Evolutionary conservation across 495 filamentous ascomycete genomes (phyloP).

Genomic region (Pyronema domesticum): DNA sequence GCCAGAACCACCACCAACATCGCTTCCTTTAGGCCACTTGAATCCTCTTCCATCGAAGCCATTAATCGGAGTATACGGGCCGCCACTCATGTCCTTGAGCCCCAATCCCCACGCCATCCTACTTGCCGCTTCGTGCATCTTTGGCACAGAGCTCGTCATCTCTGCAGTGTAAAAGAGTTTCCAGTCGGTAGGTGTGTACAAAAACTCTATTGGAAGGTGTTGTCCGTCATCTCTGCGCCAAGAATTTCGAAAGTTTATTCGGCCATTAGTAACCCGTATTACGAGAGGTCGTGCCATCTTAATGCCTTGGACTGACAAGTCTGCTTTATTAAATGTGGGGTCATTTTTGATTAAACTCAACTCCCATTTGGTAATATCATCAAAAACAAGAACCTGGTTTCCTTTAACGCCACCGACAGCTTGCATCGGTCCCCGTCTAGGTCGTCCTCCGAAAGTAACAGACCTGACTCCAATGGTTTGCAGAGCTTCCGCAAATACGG

Average conservation of each 20-base stretch:
- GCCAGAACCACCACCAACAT: background rate
- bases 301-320: no score
- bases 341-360: background rate
- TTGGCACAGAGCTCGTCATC: conserved; percentile 3
- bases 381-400: conserved; percentile 12
- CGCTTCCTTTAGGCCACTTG: background rate
- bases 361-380: conserved; percentile 5
- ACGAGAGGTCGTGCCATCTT: no score
- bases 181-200: conserved; percentile 13
- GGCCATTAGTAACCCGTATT: no score
- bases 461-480: conserved; percentile 7
- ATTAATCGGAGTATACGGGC: background rate
- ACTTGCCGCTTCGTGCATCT: conserved; percentile 14
- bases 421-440: conserved; percentile 14
- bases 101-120: conserved; percentile 11
- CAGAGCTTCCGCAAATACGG: conserved; percentile 18
- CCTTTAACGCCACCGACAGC: conserved; percentile 18
- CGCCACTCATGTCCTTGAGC: conserved; percentile 2
- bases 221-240: conserved; percentile 14
- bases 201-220: conserved; percentile 14
- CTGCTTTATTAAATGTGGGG: background rate
- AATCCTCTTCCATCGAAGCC: background rate
- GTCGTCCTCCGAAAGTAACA: conserved; percentile 14
- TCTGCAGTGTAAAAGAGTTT: conserved; percentile 10
- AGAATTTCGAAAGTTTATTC: conserved; percentile 19